Evolutionary conservation across 257 asterid species (phyloP), one percentile per base, ranked within the genome.

Genomic region (Pogostemon cablin): DNA sequence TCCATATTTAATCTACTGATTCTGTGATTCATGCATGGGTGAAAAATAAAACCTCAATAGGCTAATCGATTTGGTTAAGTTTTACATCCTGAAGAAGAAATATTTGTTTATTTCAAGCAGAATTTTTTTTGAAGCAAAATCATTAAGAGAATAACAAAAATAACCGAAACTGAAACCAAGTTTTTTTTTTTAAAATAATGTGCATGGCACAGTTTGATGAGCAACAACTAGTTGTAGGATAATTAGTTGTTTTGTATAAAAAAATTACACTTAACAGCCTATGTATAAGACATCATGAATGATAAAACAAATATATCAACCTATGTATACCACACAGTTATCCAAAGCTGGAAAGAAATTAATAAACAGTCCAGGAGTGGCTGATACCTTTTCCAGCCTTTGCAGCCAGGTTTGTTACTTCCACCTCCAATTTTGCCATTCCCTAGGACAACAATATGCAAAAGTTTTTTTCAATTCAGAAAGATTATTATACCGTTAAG

Each of bases 401-500:
- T 32, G 99, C 98, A 62, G 99, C 92, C 78, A 95, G 99, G 78
- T 95, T 95, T 67, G 99, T 95, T 72, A 95, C 98, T 79, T 95
- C 99, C 86, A 89, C 96, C 88, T 95, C 99, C 93, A 95, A 76
- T 85, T 81, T 95, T 69, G 99, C 96, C 55, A 67, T 75, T 62
- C 96, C 99, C 99, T 95, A 67, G 49, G 71, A 77, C 64, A 83
- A 77, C 46, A 53, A 57, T 48, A 68, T 7, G 10, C 7, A 66
- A 6, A 62, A 49, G 42, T 37, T 54, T 57, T 54, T 57, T 41
- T 63, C 20, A 49, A 60, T 65, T 72, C 25, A 68, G 61, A 49
- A 39, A 73, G 59, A 58, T 70, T 40, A 65, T n/a, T 56, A 10
- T 10, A 42, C 37, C 63, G 44, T 7, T 25, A 25, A 58, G 60